Base-by-base conservation (phyloP, 2,329 filamentous ascomycete genomes). In the Cryphonectria radicalis region DNA sequence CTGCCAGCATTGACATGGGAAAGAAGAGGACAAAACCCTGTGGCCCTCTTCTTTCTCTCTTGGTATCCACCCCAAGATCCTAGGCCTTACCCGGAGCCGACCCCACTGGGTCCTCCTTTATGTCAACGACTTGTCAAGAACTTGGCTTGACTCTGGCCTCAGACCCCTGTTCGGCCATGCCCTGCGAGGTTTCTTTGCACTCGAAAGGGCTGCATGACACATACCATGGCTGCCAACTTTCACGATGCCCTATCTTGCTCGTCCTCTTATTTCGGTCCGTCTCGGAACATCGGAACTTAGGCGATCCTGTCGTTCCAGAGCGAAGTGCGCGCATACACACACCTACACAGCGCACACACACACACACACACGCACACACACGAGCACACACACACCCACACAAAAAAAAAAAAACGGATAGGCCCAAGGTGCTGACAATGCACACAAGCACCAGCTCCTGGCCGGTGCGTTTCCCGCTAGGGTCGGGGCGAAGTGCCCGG, bases 401-500 rank as follows among this genome's bases (percentile, higher is more conserved):
- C 59, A 40, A 35, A 28, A 11, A 6, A 11, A 40, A 35, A 28
- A 11, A 6, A 11, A 35, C 59, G 59, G 50, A 59, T 71, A 60
- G n/a, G 59, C 43, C 53, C 68, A 67, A 60, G 59, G 59, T 62
- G 59, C 59, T 62, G 59, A 62, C 59, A 50, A 35, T 62, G 59
- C 65, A 63, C 25, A 50, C 67, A 55, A 35, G 53, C 42, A 63
- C 50, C 46, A 25, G 19, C 46, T 46, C 35, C 63, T 25, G 46
- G 59, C 22, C 46, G 55, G 22, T 42, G 53, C 53, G 50, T 55
- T 65, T 68, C 22, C 62, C 70, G 70, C 70, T 55, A 65, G 40
- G 42, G 42, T 66, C 68, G 71, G 68, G 68, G 65, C 68, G 68
- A 63, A 63, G 50, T 62, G 70, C 42, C 59, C 68, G 64, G 68